Conservation (phyloP, 1,284 basidiomycete genomes). For the Fomitiporia mediterranea region DNA sequence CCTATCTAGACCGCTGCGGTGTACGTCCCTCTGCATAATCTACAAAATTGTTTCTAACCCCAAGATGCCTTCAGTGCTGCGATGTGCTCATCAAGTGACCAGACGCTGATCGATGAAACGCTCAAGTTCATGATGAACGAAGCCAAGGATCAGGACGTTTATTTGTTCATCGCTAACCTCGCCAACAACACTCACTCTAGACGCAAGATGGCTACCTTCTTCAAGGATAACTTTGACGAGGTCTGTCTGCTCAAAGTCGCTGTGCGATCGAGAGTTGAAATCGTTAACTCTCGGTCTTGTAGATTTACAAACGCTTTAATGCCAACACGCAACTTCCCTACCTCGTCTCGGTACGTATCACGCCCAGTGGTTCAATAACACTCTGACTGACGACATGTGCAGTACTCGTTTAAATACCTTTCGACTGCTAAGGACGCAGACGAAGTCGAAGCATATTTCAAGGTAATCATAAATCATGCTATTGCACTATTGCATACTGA, state of each 20-base stretch:
- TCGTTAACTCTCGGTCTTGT: neutral
- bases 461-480: neutral
- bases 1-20: conserved; percentile 3
- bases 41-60: conserved; percentile 18
- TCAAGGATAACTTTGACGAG: conserved; percentile 55
- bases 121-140: conserved; percentile 54
- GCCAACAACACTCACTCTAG: conserved; percentile 41
- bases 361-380: neutral
- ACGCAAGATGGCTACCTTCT: conserved; percentile 39
- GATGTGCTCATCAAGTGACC: conserved; percentile 43
- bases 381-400: neutral
- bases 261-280: neutral
- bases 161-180: conserved; percentile 49
- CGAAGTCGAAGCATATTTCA: conserved; percentile 40
- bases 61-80: conserved; percentile 29
- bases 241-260: conserved; percentile 32
- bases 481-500: neutral
- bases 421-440: conserved; percentile 67
- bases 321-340: conserved; percentile 57
- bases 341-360: conserved; percentile 44
- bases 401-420: conserved; percentile 59
- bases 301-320: conserved; percentile 71
- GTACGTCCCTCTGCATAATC: conserved; percentile 4
- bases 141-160: conserved; percentile 61
- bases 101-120: conserved; percentile 49